Conservation (phyloP, 768 basidiomycete genomes). For the Tricholoma saponaceum region DNA sequence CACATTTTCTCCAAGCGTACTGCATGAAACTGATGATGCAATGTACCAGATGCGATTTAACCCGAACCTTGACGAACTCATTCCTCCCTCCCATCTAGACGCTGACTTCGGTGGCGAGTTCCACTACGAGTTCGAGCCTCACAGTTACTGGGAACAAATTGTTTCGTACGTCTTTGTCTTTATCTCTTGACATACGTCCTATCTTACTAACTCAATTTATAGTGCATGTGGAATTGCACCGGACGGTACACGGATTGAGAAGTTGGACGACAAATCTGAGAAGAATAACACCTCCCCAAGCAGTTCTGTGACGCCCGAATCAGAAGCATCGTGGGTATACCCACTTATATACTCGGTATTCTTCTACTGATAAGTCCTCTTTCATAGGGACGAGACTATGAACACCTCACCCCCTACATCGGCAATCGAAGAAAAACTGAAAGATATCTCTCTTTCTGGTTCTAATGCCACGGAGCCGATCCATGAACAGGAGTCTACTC, state of each 20-base stretch:
- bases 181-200: not conserved
- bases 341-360: not conserved
- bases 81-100: conserved; percentile 74
- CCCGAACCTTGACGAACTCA: conserved; percentile 71
- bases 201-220: not conserved
- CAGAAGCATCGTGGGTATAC: not conserved
- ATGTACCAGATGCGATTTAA: conserved; percentile 80
- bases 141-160: conserved; percentile 77
- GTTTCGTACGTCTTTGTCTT: conserved; percentile 47
- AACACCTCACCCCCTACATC: not conserved
- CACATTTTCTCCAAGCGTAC: not conserved
- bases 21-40: not conserved
- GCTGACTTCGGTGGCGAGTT: conserved; percentile 79
- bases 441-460: not conserved
- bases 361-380: not conserved
- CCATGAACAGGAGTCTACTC: not conserved
- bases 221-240: conserved; percentile 54
- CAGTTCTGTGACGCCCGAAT: not conserved
- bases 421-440: not conserved
- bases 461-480: not conserved
- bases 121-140: conserved; percentile 68
- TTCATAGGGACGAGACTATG: not conserved
- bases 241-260: conserved; percentile 46
- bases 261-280: conserved; percentile 4
- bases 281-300: not conserved